Percentiles rank a stretch among this genome's conserved stretches.
Conservation (phyloP, 2,329 filamentous ascomycete genomes). For the Bimuria novae-zelandiae region DNA sequence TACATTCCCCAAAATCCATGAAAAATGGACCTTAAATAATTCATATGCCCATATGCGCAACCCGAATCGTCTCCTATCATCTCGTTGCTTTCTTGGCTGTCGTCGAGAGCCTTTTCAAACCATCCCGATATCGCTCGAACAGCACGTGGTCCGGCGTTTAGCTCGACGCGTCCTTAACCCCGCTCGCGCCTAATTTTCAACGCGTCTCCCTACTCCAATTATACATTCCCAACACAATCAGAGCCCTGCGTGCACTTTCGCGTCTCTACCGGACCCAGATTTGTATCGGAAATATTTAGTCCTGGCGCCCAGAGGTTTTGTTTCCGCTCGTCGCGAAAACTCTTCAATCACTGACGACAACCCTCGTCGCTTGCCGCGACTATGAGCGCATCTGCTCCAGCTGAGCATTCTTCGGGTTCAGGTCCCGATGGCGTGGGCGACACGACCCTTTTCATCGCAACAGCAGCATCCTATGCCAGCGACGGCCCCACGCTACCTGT, state of each 20-base stretch:
- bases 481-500: slow-evolving; percentile 23
- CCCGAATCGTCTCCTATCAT: no score
- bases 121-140: no score
- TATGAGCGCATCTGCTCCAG: background rate
- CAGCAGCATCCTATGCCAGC: slow-evolving; percentile 16
- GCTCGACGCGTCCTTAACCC: slow-evolving; percentile 12
- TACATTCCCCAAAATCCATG: no score
- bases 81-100: no score
- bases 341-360: background rate
- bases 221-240: background rate
- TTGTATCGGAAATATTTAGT: background rate
- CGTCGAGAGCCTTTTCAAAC: no score
- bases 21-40: no score
- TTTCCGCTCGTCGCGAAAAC: background rate
- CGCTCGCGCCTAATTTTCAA: slow-evolving; percentile 9
- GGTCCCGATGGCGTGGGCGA: slow-evolving; percentile 8
- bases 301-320: background rate
- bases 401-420: background rate
- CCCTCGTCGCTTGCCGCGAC: background rate
- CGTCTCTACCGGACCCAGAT: background rate
- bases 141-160: slow-evolving; percentile 18
- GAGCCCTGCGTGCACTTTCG: background rate
- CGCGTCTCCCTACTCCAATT: background rate
- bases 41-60: no score
- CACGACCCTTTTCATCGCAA: slow-evolving; percentile 7